Base-by-base conservation (phyloP, 257 asterid species). In the Prunella vulgaris region DNA sequence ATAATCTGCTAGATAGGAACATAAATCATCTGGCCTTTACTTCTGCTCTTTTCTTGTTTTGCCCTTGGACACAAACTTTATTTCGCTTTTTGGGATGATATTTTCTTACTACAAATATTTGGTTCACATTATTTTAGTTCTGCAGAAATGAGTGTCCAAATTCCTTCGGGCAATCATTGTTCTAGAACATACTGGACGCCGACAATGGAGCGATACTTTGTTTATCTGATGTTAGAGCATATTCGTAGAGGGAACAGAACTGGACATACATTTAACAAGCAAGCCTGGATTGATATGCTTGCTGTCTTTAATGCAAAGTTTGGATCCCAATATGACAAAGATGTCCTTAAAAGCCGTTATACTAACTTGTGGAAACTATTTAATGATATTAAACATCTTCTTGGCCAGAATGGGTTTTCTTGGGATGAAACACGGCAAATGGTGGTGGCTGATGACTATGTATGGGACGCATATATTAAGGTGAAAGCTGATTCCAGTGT, bases 291-390 rank as follows among this genome's bases (percentile, higher is more conserved):
- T 40, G 80, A 81, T 63, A 77, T 77, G 82, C 72, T 81, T 20
- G 74, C 84, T 40, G 81, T 78, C 20, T 81, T 81, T 14, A 81
- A 81, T 72, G 74, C 75, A 46, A 81, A 75, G 72, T 81, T 81
- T 66, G 85, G 81, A 52, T 74, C 85, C 58, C 78, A 78, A 17
- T 81, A 78, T 18, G 85, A 81, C 57, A 78, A 81, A 75, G 85
- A 81, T 69, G 83, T 78, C 0, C 42, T 81, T 9, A 81, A 81
- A 78, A 69, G 83, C 67, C 85, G 83, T 25, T 81, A 81, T 56
- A 69, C 85, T 7, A 75, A 72, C 68, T 59, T 81, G 77, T 81
- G 85, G 85, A 81, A 81, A 48, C 46, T 75, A 72, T 81, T 78
- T 64, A 81, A 81, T 42, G 83, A 78, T 27, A 35, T 75, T 48